These are phyloP conservation scores for Mimosa bimucronata DNA, from an alignment of 306 rosid genomes.

Conservation along the genomic window DNA sequence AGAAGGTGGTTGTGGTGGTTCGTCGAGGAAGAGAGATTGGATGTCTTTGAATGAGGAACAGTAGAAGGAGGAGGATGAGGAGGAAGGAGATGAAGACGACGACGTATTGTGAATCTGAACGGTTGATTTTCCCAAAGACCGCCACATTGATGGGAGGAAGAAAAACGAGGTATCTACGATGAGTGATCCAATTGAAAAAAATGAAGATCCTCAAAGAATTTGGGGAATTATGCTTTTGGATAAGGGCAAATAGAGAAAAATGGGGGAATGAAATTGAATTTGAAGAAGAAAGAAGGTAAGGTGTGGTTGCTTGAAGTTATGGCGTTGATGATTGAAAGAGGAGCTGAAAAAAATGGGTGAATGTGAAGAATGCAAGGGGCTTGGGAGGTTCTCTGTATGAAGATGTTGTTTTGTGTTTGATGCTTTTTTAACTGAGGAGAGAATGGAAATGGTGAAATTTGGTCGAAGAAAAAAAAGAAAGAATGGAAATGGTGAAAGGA, in stretches of 20 bases:
- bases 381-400: background rate
- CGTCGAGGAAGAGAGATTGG: constrained; percentile 70
- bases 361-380: constrained; percentile 29
- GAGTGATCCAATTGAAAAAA: background rate
- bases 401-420: background rate
- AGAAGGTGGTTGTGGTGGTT: constrained; percentile 32
- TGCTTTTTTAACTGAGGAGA: constrained; percentile 18
- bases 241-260: background rate
- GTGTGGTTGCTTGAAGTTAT: constrained; percentile 50
- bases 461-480: no score
- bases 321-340: constrained; percentile 45
- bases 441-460: background rate
- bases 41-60: constrained; percentile 92
- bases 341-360: constrained; percentile 38
- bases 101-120: constrained; percentile 52
- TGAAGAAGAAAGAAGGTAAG: constrained; percentile 27
- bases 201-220: background rate
- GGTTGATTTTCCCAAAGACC: constrained; percentile 74
- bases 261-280: background rate
- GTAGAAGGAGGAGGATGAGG: constrained; percentile 59
- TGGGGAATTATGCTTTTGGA: background rate
- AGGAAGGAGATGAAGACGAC: constrained; percentile 25
- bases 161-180: background rate
- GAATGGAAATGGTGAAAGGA: constrained; percentile 1
- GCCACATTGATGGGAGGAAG: constrained; percentile 79